Conservation (phyloP, 176 grass and related monocot species). For the Dactylis glomerata region DNA sequence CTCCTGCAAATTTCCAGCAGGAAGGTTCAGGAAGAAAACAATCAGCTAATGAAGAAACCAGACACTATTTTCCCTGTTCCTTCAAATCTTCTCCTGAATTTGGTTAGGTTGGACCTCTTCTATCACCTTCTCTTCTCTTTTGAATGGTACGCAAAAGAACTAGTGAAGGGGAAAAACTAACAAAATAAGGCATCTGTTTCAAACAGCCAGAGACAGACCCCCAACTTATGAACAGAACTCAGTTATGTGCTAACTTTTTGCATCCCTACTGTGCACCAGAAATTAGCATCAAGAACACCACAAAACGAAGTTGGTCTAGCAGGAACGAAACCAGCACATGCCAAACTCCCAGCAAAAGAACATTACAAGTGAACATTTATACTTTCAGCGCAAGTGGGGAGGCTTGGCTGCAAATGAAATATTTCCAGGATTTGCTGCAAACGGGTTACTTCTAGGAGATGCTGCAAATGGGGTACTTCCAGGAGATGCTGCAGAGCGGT, state of each 20-base stretch:
- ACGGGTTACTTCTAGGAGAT: slow-evolving; percentile 20
- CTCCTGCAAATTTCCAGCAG: neutral
- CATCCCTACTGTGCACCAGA: neutral
- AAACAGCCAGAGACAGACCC: neutral
- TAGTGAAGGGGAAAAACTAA: neutral
- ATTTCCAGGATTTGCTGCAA: slow-evolving; percentile 4
- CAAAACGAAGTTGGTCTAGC: slow-evolving; percentile 17
- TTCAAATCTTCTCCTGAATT: slow-evolving; percentile 1
- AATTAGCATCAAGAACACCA: neutral
- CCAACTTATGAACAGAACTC: neutral
- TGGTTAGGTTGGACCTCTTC: neutral
- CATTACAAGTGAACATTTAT: neutral
- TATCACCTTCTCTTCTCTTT: slow-evolving; percentile 5
- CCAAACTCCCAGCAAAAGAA: neutral
- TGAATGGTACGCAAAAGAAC: neutral
- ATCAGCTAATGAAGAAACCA: neutral
- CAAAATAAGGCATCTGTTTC: neutral
- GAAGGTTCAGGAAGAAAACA: neutral
- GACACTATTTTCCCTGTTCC: slow-evolving; percentile 1
- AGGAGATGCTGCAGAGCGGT: slow-evolving; percentile 8
- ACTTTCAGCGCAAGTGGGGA: neutral
- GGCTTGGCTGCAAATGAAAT: slow-evolving; percentile 31
- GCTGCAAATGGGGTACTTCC: slow-evolving; percentile 28
- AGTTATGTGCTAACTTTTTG: neutral
- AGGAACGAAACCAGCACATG: neutral